Evolutionary conservation across 1,284 basidiomycete genomes (phyloP), one percentile per base, ranked within the genome.

Genomic region (Rhodotorula glutinis): DNA sequence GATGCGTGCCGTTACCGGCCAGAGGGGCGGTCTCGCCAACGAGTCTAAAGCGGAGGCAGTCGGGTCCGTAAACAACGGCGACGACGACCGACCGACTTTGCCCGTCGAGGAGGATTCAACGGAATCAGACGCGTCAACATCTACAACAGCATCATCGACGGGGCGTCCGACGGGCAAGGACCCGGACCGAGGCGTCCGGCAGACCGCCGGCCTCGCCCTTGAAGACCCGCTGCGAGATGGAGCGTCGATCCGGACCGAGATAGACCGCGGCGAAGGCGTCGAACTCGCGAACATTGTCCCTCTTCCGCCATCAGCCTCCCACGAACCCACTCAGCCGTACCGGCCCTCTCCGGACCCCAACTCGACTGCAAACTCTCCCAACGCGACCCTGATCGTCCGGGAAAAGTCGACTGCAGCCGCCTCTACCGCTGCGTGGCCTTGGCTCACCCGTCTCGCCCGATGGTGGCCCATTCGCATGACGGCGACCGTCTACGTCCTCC

Each of bases 141-240:
- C 23, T 27, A 23, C 25, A 10, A 10, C 58, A 23, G 41, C 41
- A 38, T 4, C 40, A 25, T 11, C 21, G 29, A 21, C 49, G 21
- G 29, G 10, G 14, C 29, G 53, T 7, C 27, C 51, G 5, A 47
- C 46, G 33, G 62, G 62, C 25, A 63, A 63, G 19, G 55, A 33
- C 23, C 27, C 55, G 0, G 55, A 52, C 2, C n/a, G 16, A 8
- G 58, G 23, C 3, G 29, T 1, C 23, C 16, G n/a, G 44, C 49
- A 2, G 16, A 0, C 9, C 3, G n/a, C 13, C 10, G 21, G 38
- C 1, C 19, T 11, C 7, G 47, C 25, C 19, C 11, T 1, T 1
- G 62, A 63, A 23, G 62, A 58, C 27, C 62, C 62, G 13, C 30
- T 59, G 11, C 46, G 62, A 2, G 62, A 63, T 19, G 62, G 62